phyloP scores from a whole-genome alignment of 2,329 filamentous ascomycete species.

The Proliferodiscus dingleyae region DNA sequence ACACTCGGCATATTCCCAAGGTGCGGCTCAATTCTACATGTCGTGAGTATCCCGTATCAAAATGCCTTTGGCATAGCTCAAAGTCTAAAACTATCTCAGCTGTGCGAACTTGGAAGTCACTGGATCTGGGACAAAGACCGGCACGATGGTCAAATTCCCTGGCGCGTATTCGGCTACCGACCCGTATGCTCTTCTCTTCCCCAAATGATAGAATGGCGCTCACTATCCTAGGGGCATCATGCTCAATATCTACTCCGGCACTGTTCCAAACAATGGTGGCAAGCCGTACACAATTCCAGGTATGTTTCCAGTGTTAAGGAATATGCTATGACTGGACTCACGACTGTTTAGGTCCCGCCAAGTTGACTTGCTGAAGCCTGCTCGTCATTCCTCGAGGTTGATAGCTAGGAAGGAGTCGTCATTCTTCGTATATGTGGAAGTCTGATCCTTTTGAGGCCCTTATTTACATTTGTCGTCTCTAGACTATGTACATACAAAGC shows the following conservation, averaged over 20 bases:
- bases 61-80: not conserved
- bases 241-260: slow-evolving; percentile 35
- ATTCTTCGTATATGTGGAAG: too few species aligned
- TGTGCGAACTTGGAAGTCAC: slow-evolving; percentile 44
- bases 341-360: not conserved
- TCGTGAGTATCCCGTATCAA: slow-evolving; percentile 18
- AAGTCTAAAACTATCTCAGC: slow-evolving; percentile 9
- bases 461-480: too few species aligned
- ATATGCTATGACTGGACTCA: slow-evolving; percentile 15
- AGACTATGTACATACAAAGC: too few species aligned
- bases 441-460: too few species aligned
- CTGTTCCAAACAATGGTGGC: slow-evolving; percentile 33
- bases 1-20: slow-evolving; percentile 41
- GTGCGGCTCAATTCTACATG: slow-evolving; percentile 24
- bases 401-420: not conserved
- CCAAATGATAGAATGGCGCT: not conserved
- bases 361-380: not conserved
- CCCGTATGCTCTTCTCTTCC: slow-evolving; percentile 35
- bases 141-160: slow-evolving; percentile 40
- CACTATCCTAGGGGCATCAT: slow-evolving; percentile 29
- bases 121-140: slow-evolving; percentile 38
- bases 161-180: slow-evolving; percentile 44
- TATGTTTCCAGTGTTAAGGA: slow-evolving; percentile 31
- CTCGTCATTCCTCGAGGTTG: not conserved
- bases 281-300: slow-evolving; percentile 40